Conservation (phyloP, 2,329 filamentous ascomycete species). For the Claviceps sp. region DNA sequence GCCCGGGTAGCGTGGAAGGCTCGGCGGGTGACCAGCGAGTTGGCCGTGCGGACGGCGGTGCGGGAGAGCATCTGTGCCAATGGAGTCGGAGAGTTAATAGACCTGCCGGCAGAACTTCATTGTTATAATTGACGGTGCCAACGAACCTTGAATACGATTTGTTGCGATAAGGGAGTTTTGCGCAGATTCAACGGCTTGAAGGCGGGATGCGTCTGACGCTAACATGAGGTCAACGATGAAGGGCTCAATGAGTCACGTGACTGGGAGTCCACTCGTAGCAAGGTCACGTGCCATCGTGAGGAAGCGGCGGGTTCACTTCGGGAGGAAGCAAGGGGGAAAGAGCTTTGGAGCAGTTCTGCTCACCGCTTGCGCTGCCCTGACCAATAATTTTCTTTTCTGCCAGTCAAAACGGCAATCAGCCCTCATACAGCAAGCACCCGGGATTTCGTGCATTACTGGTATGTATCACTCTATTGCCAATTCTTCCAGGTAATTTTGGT, state of each 20-base stretch:
- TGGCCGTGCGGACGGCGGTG: slow-evolving; percentile 50
- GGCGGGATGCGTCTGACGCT: slow-evolving; percentile 16
- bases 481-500: background rate
- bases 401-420: slow-evolving; percentile 1
- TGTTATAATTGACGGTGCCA: slow-evolving; percentile 6
- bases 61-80: slow-evolving; percentile 66
- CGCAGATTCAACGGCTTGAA: slow-evolving; percentile 9
- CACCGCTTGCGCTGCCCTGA: slow-evolving; percentile 13
- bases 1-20: slow-evolving; percentile 86
- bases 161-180: slow-evolving; percentile 13
- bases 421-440: background rate
- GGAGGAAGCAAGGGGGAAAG: background rate
- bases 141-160: slow-evolving; percentile 5
- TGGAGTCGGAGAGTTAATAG: slow-evolving; percentile 24
- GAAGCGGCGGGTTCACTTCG: background rate
- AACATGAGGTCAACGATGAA: slow-evolving; percentile 18
- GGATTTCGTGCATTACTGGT: slow-evolving; percentile 1
- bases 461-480: slow-evolving; percentile 5
- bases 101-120: slow-evolving; percentile 7
- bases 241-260: slow-evolving; percentile 15
- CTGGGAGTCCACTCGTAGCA: background rate
- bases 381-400: slow-evolving; percentile 14
- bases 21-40: slow-evolving; percentile 66
- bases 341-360: background rate
- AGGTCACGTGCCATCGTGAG: no score